phyloP scores from a whole-genome alignment of 805 yeast species.

The Lipomyces lipofer region DNA sequence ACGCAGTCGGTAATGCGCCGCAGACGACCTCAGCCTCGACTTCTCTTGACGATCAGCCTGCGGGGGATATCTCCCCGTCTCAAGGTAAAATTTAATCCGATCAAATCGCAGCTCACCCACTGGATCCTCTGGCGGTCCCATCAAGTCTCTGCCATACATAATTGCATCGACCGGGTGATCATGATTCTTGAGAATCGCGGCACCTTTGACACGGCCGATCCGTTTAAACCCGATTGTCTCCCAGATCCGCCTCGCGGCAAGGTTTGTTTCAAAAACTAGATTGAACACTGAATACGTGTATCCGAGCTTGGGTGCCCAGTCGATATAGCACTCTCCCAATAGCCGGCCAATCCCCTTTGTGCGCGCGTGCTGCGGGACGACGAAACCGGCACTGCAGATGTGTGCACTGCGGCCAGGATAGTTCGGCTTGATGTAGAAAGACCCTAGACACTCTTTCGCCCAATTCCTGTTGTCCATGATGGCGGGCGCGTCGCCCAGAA shows the following conservation, averaged over 20 bases:
- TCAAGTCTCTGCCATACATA: constrained; percentile 78
- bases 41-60: constrained; percentile 80
- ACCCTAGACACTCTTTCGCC: constrained; percentile 91
- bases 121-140: constrained; percentile 53
- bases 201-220: constrained; percentile 79
- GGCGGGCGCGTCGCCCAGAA: constrained; percentile 70
- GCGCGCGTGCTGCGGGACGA: constrained; percentile 90
- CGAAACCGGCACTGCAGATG: constrained; percentile 83
- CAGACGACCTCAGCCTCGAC: constrained; percentile 75
- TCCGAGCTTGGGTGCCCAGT: constrained; percentile 90
- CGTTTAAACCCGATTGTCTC: constrained; percentile 74
- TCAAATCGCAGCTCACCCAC: constrained; percentile 63
- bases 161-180: constrained; percentile 84
- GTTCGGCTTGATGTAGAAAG: constrained; percentile 80
- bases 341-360: constrained; percentile 90
- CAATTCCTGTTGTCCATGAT: constrained; percentile 63
- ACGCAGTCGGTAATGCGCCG: constrained; percentile 68
- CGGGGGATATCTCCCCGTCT: constrained; percentile 84
- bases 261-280: constrained; percentile 84
- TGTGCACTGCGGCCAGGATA: constrained; percentile 93
- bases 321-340: constrained; percentile 75
- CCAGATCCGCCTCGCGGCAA: constrained; percentile 75
- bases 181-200: constrained; percentile 83
- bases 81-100: constrained; percentile 71
- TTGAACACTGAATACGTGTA: constrained; percentile 83